phyloP scores from a whole-genome alignment of 106 monocot species.

The Dendrobium catenatum region DNA sequence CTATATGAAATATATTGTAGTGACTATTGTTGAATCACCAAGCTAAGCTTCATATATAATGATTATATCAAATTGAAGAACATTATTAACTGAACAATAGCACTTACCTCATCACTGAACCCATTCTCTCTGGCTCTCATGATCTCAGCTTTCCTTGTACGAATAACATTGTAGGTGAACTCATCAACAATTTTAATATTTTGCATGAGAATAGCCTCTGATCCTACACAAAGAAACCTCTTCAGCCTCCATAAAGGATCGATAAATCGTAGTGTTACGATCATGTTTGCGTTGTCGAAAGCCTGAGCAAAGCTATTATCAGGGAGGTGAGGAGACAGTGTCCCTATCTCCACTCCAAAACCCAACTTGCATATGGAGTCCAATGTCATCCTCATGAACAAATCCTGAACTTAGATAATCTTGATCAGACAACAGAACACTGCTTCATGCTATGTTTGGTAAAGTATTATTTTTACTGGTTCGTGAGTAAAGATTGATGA shows the following conservation, averaged over 20 bases:
- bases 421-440: background rate
- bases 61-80: background rate
- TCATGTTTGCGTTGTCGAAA: constrained; percentile 75
- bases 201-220: constrained; percentile 59
- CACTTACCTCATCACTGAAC: background rate
- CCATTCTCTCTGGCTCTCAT: constrained; percentile 35
- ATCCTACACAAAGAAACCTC: constrained; percentile 37
- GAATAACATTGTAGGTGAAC: constrained; percentile 79
- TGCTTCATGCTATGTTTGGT: too few species aligned
- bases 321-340: constrained; percentile 36
- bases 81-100: background rate
- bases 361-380: constrained; percentile 84
- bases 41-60: background rate
- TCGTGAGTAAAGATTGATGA: too few species aligned
- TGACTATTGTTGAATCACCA: background rate
- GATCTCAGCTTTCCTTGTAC: constrained; percentile 61
- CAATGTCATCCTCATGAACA: constrained; percentile 82
- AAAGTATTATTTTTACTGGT: too few species aligned
- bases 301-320: constrained; percentile 61
- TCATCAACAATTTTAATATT: constrained; percentile 68
- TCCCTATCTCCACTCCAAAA: constrained; percentile 56
- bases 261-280: constrained; percentile 60
- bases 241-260: constrained; percentile 84
- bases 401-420: constrained; percentile 58
- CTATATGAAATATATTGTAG: background rate